Evolutionary conservation across 345 rosid genomes (phyloP).

Genomic region (Moricandia moricandioides): DNA sequence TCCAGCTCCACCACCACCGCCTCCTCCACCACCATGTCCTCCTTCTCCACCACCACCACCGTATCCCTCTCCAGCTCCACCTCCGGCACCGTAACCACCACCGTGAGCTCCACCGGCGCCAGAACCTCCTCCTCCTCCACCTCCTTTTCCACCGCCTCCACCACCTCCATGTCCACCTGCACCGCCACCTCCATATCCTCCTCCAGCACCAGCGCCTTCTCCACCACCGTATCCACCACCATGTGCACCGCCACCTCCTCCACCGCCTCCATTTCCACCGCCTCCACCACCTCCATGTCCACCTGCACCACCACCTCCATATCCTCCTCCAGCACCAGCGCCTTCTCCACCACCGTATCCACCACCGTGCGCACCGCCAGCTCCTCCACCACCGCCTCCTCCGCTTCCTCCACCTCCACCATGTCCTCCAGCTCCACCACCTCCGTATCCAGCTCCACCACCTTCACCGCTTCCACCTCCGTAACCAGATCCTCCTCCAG

Average conservation of each 20-base stretch:
- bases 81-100: conserved; percentile 34
- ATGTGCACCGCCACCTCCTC: conserved; percentile 40
- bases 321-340: conserved; percentile 33
- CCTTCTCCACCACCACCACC: conserved; percentile 35
- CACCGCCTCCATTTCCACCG: conserved; percentile 29
- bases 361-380: conserved; percentile 32
- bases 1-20: conserved; percentile 36
- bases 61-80: conserved; percentile 40
- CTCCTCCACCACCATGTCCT: conserved; percentile 39
- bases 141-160: conserved; percentile 36
- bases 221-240: conserved; percentile 37
- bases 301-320: conserved; percentile 32
- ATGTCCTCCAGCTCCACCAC: conserved; percentile 32
- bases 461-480: conserved; percentile 40
- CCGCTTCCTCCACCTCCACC: conserved; percentile 35
- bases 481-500: conserved; percentile 35
- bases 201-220: background rate
- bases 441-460: conserved; percentile 39
- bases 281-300: conserved; percentile 33
- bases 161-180: conserved; percentile 34
- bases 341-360: conserved; percentile 38
- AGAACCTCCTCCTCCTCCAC: conserved; percentile 36
- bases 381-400: conserved; percentile 36
- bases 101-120: conserved; percentile 34
- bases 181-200: conserved; percentile 31